Evolutionary conservation across 805 yeast genomes (phyloP).

Genomic region (Cyberlindnera maritima): DNA sequence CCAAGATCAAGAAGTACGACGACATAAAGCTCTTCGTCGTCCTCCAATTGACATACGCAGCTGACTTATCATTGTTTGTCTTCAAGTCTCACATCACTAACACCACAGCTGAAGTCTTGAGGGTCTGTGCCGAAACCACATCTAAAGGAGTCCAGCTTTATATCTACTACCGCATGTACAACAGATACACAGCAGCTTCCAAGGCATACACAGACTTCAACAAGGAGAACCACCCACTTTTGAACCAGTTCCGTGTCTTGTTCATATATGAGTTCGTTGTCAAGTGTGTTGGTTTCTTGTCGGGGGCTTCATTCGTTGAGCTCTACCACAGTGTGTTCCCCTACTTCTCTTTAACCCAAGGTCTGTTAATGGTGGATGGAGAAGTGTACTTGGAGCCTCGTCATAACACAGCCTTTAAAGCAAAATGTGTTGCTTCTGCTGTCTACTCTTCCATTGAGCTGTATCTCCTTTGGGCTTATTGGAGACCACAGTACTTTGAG

Average conservation of each 20-base stretch:
- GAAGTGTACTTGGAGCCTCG: neutral
- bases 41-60: neutral
- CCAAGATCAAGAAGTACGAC: neutral
- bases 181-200: neutral
- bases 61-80: neutral
- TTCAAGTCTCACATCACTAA: no score
- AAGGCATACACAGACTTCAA: constrained; percentile 5
- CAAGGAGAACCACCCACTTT: neutral
- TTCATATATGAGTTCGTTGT: neutral
- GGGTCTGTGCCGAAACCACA: neutral
- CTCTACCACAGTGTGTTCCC: neutral
- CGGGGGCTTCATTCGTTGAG: neutral
- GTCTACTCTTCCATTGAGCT: neutral
- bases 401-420: no score
- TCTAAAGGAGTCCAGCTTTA: neutral
- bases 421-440: no score
- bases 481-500: constrained; percentile 4
- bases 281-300: neutral
- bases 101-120: neutral
- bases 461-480: neutral
- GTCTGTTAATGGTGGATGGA: neutral
- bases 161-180: neutral
- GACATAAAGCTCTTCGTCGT: neutral
- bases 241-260: constrained; percentile 2
- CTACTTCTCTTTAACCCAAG: neutral